A percentile compares a stretch with the other conserved stretches of the same genome.
These are phyloP conservation scores for Primulina huaijiensis DNA, from an alignment of 257 asterid species.

Conservation along the genomic window DNA sequence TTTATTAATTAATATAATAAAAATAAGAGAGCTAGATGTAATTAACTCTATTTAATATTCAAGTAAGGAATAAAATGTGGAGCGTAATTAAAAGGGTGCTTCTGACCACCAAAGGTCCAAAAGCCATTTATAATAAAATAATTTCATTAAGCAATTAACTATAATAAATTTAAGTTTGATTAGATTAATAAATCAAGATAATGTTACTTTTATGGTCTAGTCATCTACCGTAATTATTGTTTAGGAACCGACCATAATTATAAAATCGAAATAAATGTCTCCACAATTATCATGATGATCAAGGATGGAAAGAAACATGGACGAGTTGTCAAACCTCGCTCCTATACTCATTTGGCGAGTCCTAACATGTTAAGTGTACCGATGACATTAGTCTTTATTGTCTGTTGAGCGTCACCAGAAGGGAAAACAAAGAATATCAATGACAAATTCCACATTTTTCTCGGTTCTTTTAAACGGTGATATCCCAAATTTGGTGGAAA, in stretches of 20 bases:
- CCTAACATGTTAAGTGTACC: constrained; percentile 98
- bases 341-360: constrained; percentile 94
- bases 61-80: no score
- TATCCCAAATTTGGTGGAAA: background rate
- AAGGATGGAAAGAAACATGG: background rate
- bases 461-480: no score
- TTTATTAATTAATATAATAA: no score
- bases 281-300: no score
- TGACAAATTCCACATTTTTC: background rate
- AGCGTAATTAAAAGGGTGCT: no score
- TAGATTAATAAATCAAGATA: background rate
- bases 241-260: background rate
- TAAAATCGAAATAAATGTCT: no score
- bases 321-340: constrained; percentile 56
- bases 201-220: background rate
- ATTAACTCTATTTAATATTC: no score
- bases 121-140: no score
- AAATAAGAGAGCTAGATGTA: no score
- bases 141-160: no score
- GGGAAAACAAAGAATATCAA: background rate
- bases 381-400: constrained; percentile 90
- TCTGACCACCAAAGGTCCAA: no score
- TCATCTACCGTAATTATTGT: background rate
- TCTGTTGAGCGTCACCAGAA: constrained; percentile 42
- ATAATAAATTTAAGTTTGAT: no score